Percentiles rank a stretch among this genome's conserved stretches.
Conservation (phyloP, 106 monocot genomes). For the Allium fistulosum region DNA sequence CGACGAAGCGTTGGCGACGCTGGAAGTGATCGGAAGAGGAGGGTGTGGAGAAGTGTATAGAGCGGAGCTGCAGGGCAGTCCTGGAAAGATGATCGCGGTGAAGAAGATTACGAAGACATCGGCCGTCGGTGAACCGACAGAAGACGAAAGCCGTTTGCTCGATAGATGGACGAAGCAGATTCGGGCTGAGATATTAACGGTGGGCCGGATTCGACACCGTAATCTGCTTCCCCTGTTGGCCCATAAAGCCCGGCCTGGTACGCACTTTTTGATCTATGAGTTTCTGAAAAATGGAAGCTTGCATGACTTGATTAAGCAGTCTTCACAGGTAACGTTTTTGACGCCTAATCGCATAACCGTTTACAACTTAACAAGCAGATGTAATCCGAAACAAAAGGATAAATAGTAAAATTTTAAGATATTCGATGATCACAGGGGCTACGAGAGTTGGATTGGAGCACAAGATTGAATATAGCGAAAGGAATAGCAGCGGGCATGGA, state of each 20-base stretch:
- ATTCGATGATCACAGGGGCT: background rate
- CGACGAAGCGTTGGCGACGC: slow-evolving; percentile 34
- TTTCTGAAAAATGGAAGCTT: slow-evolving; percentile 85
- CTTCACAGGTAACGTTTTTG: background rate
- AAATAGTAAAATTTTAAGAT: too few species aligned
- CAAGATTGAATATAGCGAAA: slow-evolving; percentile 22
- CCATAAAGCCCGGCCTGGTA: slow-evolving; percentile 44
- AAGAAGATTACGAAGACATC: slow-evolving; percentile 21
- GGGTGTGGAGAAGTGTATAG: slow-evolving; percentile 71
- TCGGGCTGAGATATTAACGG: slow-evolving; percentile 51
- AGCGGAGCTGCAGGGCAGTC: slow-evolving; percentile 21
- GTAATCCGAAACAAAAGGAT: too few species aligned
- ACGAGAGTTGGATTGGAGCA: slow-evolving; percentile 35
- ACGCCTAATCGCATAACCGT: too few species aligned
- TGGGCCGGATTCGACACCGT: slow-evolving; percentile 67
- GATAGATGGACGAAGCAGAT: slow-evolving; percentile 56
- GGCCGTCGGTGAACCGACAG: slow-evolving; percentile 7
- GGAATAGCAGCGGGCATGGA: slow-evolving; percentile 60
- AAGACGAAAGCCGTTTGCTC: slow-evolving; percentile 42
- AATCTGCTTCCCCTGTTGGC: slow-evolving; percentile 74
- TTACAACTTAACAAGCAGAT: too few species aligned
- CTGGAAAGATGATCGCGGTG: slow-evolving; percentile 33
- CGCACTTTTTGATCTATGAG: slow-evolving; percentile 69
- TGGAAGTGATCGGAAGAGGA: slow-evolving; percentile 64
- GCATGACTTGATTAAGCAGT: slow-evolving; percentile 25